Evolutionary conservation across 208 protist species (phyloP), one percentile per base, ranked within the genome.

Genomic region (Leishmania tarentolae): DNA sequence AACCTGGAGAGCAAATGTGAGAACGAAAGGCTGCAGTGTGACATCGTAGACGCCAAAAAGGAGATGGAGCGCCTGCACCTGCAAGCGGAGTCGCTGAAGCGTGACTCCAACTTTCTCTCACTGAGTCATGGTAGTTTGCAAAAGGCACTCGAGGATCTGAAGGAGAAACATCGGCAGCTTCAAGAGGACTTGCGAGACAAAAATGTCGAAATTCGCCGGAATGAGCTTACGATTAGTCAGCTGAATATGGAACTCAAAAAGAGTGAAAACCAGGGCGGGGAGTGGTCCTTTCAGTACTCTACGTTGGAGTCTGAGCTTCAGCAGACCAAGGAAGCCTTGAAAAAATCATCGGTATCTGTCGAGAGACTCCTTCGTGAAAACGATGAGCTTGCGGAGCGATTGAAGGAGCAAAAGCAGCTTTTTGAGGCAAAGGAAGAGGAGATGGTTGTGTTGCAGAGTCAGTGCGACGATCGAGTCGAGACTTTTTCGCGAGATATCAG

Each of bases 131-230:
- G 73, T 1, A 86, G 82, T 21, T 53, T 91, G 9, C 91, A 96
- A 71, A 87, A 91, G 47, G 68, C 90, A 17, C 61, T 95, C 69
- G 85, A 87, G 19, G 93, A 96, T 44, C 44, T 93, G 57, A 78
- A 85, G 8, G 73, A 88, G 19, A 95, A 94, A 70, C 77, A 86
- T 70, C 74, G 77, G 15, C 17, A 74, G 35, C 86, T 82, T 50
- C 84, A 89, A n/a, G 91, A 95, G 11, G 86, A 90, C 28, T 44
- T 94, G 28, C 91, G 93, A 56, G 91, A 91, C 56, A 94, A 91
- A 66, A 90, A 61, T 50, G 76, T 89, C 21, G 91, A 96, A 69
- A 75, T 94, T 35, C 86, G 89, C 42, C 89, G 93, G 42, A 82
- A 94, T 37, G 89, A 95, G 52, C 80, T 92, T 19, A 88, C 84